These are phyloP conservation scores for Dillenia turbinata DNA, from an alignment of 164 flowering plant species.

Conservation along the genomic window DNA sequence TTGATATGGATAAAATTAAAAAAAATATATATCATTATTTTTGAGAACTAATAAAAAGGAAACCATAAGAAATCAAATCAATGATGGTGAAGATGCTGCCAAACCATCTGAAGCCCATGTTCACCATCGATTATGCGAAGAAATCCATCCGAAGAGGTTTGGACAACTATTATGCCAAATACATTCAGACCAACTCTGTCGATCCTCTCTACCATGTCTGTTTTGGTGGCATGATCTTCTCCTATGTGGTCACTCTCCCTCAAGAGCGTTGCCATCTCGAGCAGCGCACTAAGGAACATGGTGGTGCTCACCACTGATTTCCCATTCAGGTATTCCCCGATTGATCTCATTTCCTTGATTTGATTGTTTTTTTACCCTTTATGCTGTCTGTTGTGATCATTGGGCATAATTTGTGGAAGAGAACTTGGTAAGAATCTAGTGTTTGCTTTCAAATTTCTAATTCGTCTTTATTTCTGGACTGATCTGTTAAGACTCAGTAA, in stretches of 20 bases:
- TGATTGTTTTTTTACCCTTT: no score
- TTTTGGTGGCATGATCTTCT: constrained; percentile 78
- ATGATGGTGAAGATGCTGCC: constrained; percentile 78
- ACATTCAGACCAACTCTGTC: constrained; percentile 65
- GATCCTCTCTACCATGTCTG: constrained; percentile 77
- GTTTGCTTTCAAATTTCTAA: no score
- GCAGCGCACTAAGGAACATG: constrained; percentile 65
- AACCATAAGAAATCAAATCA: constrained; percentile 71
- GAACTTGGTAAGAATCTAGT: no score
- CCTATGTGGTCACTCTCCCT: constrained; percentile 88
- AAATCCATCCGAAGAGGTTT: constrained; percentile 36
- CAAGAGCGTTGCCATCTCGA: constrained; percentile 87
- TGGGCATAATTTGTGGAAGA: no score
- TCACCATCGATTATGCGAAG: constrained; percentile 45
- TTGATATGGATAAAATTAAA: no score
- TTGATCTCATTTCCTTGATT: no score
- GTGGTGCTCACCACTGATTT: constrained; percentile 22
- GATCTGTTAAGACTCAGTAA: no score
- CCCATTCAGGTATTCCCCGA: no score
- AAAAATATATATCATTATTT: no score
- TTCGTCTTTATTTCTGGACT: no score
- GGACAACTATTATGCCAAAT: constrained; percentile 70
- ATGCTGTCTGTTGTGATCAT: no score
- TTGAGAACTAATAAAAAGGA: no score
- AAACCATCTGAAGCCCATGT: constrained; percentile 53